These are phyloP conservation scores for Urostyla sp. DNA, from an alignment of 73 alveolate species.

Conservation along the genomic window DNA sequence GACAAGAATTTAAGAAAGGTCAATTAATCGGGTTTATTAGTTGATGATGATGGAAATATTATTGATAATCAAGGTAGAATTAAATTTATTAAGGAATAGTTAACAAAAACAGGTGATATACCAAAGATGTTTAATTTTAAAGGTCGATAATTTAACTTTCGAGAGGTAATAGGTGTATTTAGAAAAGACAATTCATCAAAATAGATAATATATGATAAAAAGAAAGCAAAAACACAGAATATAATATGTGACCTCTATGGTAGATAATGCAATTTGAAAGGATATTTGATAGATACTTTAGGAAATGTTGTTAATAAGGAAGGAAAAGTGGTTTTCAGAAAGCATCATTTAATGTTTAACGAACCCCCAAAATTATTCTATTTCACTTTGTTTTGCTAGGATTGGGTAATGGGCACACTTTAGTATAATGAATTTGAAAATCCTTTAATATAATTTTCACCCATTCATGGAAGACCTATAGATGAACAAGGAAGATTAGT, in stretches of 20 bases:
- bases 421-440: not conserved
- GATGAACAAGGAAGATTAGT: constrained; percentile 51
- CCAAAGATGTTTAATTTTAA: constrained; percentile 11
- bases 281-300: constrained; percentile 41
- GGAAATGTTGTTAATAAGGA: constrained; percentile 42
- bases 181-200: constrained; percentile 28
- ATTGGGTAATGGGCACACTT: constrained; percentile 13
- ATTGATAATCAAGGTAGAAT: constrained; percentile 17
- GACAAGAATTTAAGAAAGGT: constrained; percentile 33
- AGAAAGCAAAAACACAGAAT: not conserved
- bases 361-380: constrained; percentile 50
- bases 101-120: constrained; percentile 17
- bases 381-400: not conserved
- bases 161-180: constrained; percentile 30
- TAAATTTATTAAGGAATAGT: constrained; percentile 26
- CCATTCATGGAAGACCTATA: not conserved
- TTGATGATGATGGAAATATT: constrained; percentile 53
- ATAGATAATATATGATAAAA: not conserved
- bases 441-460: not conserved
- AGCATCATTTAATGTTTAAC: constrained; percentile 25
- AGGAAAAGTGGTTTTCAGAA: constrained; percentile 33
- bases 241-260: constrained; percentile 21
- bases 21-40: constrained; percentile 44
- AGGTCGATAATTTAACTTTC: constrained; percentile 24
- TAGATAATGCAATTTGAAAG: constrained; percentile 35